Base-by-base conservation (phyloP, 228 moss, liverwort and hornwort genomes). In the Sphagnum magellanicum region DNA sequence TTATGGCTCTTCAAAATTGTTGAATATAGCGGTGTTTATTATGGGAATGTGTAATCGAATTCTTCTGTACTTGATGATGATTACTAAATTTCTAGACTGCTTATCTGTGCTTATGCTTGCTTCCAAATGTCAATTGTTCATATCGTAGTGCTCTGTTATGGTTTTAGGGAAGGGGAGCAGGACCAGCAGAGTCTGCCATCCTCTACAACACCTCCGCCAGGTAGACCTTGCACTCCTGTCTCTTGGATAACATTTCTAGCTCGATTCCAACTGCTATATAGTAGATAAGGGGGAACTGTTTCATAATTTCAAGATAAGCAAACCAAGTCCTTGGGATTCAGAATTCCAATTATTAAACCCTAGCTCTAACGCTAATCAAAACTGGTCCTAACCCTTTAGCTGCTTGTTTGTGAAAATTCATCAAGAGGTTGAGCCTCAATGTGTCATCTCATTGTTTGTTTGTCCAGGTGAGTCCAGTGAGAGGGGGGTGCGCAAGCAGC, bases 111-210 rank as follows among this genome's bases (percentile, higher is more conserved):
- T 32, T 32, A 32, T 32, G 32, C 2, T 32, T 32, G 2, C 32
- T 3, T 32, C 32, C 32, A 32, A 32, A 32, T 32, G 32, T 32
- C 32, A 32, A 32, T 32, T 32, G 32, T 32, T 32, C 32, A 32
- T 32, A 32, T 32, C 32, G 32, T 32, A 32, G 32, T 32, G 32
- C 32, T 32, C 32, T 32, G 32, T 32, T 32, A 55, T 55, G 55
- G 55, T 16, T 63, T 17, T 61, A 80, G 85, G 79, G 86, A 83
- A 48, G 74, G 79, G 4, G 74, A 79, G 60, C 75, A 74, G 68
- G 85, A 83, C 8, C 73, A 79, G 60, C 72, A 86, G 74, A 91
- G 88, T 67, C 52, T 91, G 50, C 90, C 90, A 0, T 87, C 83
- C 49, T 61, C 66, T 6, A 70, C 76, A 5, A 78, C 83, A 5